Percentiles rank a stretch among this genome's conserved stretches.
Evolutionary conservation across 176 grass and related monocot species (phyloP).

Genomic region (Carex pumila): DNA sequence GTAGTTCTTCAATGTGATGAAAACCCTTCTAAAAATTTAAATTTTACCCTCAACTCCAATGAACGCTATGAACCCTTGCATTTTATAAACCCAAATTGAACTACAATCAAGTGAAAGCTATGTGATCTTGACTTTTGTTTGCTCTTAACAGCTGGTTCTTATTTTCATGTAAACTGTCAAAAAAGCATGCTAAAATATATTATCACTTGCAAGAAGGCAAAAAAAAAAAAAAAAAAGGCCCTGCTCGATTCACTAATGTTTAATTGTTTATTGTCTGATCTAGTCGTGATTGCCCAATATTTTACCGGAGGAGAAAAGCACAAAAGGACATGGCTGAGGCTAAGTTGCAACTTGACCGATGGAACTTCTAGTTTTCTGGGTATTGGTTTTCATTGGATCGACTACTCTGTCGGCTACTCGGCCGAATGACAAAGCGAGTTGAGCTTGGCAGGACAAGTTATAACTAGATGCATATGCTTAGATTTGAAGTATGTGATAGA

Average conservation of each 20-base stretch:
- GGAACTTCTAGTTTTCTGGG: constrained; percentile 59
- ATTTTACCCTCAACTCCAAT: not conserved
- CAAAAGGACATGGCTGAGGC: constrained; percentile 99
- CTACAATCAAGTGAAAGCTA: not conserved
- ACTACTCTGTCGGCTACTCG: not conserved
- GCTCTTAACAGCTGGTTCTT: not conserved
- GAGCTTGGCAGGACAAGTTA: not conserved
- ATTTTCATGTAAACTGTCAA: not conserved
- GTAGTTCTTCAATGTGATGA: not conserved
- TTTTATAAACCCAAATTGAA: not conserved
- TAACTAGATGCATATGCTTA: not conserved
- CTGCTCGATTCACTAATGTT: not conserved
- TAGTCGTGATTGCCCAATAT: constrained; percentile 97
- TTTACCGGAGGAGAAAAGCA: constrained; percentile 86
- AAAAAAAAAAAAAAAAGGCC: not conserved
- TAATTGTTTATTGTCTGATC: not conserved
- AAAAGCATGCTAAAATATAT: not conserved
- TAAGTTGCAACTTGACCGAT: constrained; percentile 79
- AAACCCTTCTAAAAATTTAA: not conserved
- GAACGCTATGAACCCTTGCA: not conserved
- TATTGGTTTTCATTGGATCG: not conserved
- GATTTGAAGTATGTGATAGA: not conserved
- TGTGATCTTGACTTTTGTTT: not conserved
- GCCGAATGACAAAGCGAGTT: not conserved
- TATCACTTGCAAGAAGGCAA: no score